phyloP scores from a whole-genome alignment of 2,329 filamentous ascomycete genomes.

The Fusarium sulawesiense region DNA sequence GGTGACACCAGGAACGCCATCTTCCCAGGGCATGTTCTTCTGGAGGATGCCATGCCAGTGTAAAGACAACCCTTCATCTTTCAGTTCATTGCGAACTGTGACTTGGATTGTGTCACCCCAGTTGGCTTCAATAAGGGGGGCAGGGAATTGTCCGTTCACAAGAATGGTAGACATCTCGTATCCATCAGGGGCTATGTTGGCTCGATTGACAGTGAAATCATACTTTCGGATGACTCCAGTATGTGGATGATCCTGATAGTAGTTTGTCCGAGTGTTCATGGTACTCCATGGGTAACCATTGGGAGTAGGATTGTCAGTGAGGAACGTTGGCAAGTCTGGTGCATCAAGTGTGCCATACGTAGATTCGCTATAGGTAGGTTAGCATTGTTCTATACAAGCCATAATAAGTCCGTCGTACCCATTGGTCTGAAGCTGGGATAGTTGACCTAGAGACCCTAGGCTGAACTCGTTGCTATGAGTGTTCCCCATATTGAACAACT shows the following conservation, averaged over 20 bases:
- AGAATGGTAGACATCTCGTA: slow-evolving; percentile 66
- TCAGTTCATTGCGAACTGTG: slow-evolving; percentile 77
- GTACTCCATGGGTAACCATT: slow-evolving; percentile 65
- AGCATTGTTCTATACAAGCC: slow-evolving; percentile 2
- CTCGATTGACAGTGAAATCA: slow-evolving; percentile 64
- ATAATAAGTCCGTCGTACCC: slow-evolving; percentile 22
- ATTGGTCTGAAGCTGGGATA: slow-evolving; percentile 40
- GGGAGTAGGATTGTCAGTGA: slow-evolving; percentile 61
- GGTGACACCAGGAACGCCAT: slow-evolving; percentile 62
- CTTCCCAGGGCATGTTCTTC: slow-evolving; percentile 62
- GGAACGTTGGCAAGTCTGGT: slow-evolving; percentile 55
- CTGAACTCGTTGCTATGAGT: slow-evolving; percentile 31
- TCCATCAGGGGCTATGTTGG: slow-evolving; percentile 66
- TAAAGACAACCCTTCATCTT: slow-evolving; percentile 60
- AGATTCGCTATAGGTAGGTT: slow-evolving; percentile 50
- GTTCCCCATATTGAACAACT: slow-evolving; percentile 38
- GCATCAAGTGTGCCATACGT: slow-evolving; percentile 55
- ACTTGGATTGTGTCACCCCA: slow-evolving; percentile 73
- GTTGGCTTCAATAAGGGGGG: slow-evolving; percentile 72
- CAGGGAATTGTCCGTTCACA: slow-evolving; percentile 74
- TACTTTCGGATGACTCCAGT: slow-evolving; percentile 68
- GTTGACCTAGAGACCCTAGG: slow-evolving; percentile 26
- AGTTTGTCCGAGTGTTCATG: slow-evolving; percentile 59
- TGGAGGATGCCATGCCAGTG: slow-evolving; percentile 68
- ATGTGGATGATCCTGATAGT: slow-evolving; percentile 59